Base-by-base conservation (phyloP, 2,329 filamentous ascomycete species). In the Aspergillus viridinutans region DNA sequence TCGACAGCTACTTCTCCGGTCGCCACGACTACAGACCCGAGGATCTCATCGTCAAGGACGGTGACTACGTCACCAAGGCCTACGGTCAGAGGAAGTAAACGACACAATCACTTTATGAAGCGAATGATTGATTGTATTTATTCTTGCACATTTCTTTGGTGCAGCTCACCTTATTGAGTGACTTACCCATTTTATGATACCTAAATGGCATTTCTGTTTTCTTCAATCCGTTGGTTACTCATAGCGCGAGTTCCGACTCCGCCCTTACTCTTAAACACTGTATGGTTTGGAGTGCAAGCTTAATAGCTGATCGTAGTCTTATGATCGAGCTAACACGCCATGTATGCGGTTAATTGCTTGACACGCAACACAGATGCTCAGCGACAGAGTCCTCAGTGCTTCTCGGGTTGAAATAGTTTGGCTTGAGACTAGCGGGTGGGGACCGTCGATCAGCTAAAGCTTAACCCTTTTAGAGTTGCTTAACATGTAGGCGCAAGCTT, bases 61-160 rank as follows among this genome's bases (percentile, higher is more conserved):
- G 94, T 68, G 90, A 96, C 76, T 99, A 97, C 75, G 93, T 91
- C 65, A 97, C 94, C 72, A 94, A 90, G 85, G 85, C 92, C 29
- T 96, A 96, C 73, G 92, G 92, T 59, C 85, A 94, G 83, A 82
- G 88, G 63, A 70, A 73, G 57, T 47, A 32, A 32, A 40, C 9
- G 20, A 17, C 40, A 20, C 21, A 26, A 53, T 57, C 32, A 26
- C 42, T 55, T 57, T 47, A 58, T 59, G 56, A 59, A 48, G 45
- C 49, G 52, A 59, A 58, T 61, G 55, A 52, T 42, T 56, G 55
- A 54, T 47, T 56, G 43, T 42, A 26, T 29, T 52, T 51, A 23
- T 55, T 48, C 40, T 49, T 55, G 58, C 61, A 57, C 49, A 57
- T 57, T 50, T 56, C 59, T 57, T 49, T 42, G 20, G 23, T 23